Conservation (phyloP, 352 stramenopile species). For the Globisporangium polare region DNA sequence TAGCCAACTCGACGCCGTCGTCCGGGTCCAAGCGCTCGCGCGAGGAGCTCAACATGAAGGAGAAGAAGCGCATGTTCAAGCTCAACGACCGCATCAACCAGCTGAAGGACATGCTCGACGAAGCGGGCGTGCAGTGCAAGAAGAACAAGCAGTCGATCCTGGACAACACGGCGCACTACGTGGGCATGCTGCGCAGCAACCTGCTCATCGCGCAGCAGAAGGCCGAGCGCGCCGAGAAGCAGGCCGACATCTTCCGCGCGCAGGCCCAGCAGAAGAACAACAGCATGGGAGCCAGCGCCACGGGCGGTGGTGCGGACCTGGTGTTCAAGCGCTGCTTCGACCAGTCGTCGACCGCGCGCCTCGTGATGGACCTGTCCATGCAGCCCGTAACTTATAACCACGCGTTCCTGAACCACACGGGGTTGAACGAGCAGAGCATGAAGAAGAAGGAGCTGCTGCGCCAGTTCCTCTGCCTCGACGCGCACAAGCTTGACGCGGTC, state of each 20-base stretch:
- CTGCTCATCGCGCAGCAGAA: constrained; percentile 58
- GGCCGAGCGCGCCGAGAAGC: constrained; percentile 43
- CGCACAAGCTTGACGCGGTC: constrained; percentile 38
- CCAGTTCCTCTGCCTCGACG: constrained; percentile 46
- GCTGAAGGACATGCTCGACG: constrained; percentile 59
- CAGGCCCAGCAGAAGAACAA: constrained; percentile 19
- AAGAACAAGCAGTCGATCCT: constrained; percentile 80
- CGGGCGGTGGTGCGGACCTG: constrained; percentile 23
- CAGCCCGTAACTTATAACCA: constrained; percentile 52
- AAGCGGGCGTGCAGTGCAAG: constrained; percentile 65
- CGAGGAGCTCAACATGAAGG: constrained; percentile 80
- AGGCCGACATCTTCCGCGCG: constrained; percentile 22
- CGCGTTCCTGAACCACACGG: constrained; percentile 48
- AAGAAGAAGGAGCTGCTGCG: constrained; percentile 33
- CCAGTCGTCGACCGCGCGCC: constrained; percentile 50
- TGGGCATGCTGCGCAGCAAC: constrained; percentile 61
- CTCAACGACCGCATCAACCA: constrained; percentile 84
- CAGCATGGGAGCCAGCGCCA: neutral
- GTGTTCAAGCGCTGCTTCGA: constrained; percentile 70
- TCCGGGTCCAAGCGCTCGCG: constrained; percentile 55
- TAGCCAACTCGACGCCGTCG: constrained; percentile 22
- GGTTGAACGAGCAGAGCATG: constrained; percentile 35
- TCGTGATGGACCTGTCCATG: constrained; percentile 51
- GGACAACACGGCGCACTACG: constrained; percentile 68
- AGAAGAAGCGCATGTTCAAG: constrained; percentile 90